These are phyloP conservation scores for Solanum lignicaule DNA, from an alignment of 257 asterid genomes.

Conservation along the genomic window DNA sequence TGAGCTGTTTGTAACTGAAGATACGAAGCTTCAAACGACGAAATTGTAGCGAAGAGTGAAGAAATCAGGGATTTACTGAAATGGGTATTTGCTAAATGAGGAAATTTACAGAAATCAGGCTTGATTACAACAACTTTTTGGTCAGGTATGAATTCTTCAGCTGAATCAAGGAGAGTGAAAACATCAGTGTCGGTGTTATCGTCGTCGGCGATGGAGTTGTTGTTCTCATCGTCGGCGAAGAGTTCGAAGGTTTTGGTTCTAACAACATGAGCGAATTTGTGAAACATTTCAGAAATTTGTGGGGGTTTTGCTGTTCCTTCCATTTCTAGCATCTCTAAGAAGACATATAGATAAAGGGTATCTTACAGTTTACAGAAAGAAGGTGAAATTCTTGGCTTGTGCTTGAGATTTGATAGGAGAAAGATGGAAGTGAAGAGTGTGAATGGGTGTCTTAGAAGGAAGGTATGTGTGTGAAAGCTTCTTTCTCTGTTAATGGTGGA, in stretches of 20 bases:
- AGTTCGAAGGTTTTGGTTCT: conserved; percentile 88
- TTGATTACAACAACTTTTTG: conserved; percentile 85
- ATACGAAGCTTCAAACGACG: conserved; percentile 88
- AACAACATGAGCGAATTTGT: conserved; percentile 79
- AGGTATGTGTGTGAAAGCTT: conserved; percentile 46
- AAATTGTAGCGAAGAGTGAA: conserved; percentile 57
- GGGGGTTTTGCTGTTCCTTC: conserved; percentile 57
- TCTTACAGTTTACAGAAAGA: background rate
- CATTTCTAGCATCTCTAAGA: conserved; percentile 42
- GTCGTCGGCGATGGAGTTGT: background rate
- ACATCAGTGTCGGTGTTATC: conserved; percentile 18
- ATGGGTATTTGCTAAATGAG: conserved; percentile 2
- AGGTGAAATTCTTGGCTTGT: conserved; percentile 5
- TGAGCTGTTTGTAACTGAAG: conserved; percentile 88
- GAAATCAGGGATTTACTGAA: conserved; percentile 41
- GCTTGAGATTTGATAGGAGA: background rate
- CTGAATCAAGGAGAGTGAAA: conserved; percentile 58
- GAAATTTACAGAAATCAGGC: conserved; percentile 33
- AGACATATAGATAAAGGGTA: background rate
- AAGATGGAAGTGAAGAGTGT: background rate
- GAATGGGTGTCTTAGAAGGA: conserved; percentile 63
- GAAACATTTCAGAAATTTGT: conserved; percentile 83
- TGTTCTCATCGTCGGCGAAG: conserved; percentile 41
- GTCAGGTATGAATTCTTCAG: conserved; percentile 81
- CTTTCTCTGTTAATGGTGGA: background rate